These are phyloP conservation scores for Emydomyces testavorans DNA, from an alignment of 2,329 filamentous ascomycete species.

Conservation along the genomic window DNA sequence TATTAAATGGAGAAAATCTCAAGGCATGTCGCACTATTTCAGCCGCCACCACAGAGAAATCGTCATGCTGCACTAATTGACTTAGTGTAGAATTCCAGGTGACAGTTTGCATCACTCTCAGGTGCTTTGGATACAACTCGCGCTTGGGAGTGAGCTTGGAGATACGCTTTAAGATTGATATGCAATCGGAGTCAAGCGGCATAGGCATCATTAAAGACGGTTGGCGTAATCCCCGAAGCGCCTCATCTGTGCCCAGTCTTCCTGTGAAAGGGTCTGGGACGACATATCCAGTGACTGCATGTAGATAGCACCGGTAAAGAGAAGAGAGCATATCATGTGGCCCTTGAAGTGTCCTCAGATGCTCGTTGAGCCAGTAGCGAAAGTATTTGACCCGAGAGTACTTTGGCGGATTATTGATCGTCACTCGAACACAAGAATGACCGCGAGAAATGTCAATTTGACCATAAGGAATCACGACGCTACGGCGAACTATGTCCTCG, in stretches of 20 bases:
- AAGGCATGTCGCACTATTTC: conserved; percentile 15
- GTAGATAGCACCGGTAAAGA: conserved; percentile 24
- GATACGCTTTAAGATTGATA: conserved; percentile 18
- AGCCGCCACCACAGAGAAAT: conserved; percentile 15
- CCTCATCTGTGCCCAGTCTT: conserved; percentile 25
- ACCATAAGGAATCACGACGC: conserved; percentile 23
- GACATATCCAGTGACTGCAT: conserved; percentile 24
- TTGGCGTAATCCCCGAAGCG: conserved; percentile 19
- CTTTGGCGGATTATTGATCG: conserved; percentile 12
- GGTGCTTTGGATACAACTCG: conserved; percentile 21
- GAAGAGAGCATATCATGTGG: conserved; percentile 16
- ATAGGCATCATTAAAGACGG: conserved; percentile 14
- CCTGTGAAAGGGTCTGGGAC: conserved; percentile 25
- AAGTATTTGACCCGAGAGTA: conserved; percentile 11
- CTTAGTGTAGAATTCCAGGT: conserved; percentile 18
- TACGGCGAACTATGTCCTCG: conserved; percentile 6
- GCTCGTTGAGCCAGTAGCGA: conserved; percentile 19
- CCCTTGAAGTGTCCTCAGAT: conserved; percentile 18
- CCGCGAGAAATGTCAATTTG: conserved; percentile 8
- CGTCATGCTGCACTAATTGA: conserved; percentile 18
- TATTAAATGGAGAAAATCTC: conserved; percentile 13
- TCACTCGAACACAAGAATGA: conserved; percentile 16
- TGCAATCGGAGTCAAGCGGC: conserved; percentile 12
- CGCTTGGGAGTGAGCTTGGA: conserved; percentile 21
- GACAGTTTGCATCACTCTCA: conserved; percentile 19